Base-by-base conservation (phyloP, 805 yeast genomes). In the Wickerhamomyces kurtzmanii region DNA sequence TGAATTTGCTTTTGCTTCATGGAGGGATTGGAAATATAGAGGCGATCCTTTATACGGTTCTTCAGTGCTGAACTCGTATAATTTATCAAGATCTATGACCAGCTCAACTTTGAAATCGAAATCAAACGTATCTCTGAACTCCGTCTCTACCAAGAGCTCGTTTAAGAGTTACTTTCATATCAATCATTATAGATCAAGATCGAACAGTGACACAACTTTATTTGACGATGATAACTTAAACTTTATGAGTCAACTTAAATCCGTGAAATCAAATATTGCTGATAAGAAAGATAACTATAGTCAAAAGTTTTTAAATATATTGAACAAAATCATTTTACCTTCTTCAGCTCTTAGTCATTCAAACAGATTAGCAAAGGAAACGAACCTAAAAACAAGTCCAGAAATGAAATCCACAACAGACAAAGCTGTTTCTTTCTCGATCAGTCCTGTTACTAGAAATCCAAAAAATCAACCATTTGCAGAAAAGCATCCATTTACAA, bases 1-100 rank as follows among this genome's bases (percentile, higher is more conserved):
- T 23, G 47, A 42, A 29, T 49, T 51, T 23, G 67, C 75, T 2
- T 53, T 68, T 28, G 94, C 94, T 0, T 79, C 89, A 8, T 85
- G 96, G 96, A 65, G 95, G 47, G 95, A 85, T 49, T 85, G 94
- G 94, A 79, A 83, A 43, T 77, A 67, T 43, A 66, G 83, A 36
- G 69, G 68, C 28, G 86, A 79, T 51, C 83, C 89, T 1, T 49
- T 81, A 20, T 78, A 77, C 44, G 61, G 68, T 1, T 48, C 62
- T 4, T 40, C 52, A 5, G 29, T 50, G 28, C 35, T 57, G 36
- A 57, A 49, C 38, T 49, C 59, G 1, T 45, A 42, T 24, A 44
- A 30, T 9, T 31, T 44, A 24, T 37, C 43, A n/a, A 43, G 39
- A 27, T 29, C 44, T 6, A 45, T n/a, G n/a, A n/a, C n/a, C n/a